A percentile compares a stretch with the other conserved stretches of the same genome.
Conservation (phyloP, 805 yeast species). For the Metschnikowia orientalis region DNA sequence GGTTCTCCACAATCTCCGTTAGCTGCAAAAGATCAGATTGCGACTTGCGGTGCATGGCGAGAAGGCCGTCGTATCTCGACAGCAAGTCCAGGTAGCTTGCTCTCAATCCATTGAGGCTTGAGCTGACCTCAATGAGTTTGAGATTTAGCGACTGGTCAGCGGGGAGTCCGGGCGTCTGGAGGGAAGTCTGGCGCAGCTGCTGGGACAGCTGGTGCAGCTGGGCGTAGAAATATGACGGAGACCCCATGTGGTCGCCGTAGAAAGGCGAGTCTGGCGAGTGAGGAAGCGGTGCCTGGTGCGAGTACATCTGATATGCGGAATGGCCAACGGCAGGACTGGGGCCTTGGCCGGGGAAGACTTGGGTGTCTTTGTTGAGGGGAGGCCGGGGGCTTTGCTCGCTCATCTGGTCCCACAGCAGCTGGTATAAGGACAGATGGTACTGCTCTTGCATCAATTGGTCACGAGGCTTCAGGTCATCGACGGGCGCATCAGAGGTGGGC, state of each 20-base stretch:
- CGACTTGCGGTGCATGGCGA: constrained; percentile 44
- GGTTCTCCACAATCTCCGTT: constrained; percentile 42
- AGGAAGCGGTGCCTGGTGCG: constrained; percentile 12
- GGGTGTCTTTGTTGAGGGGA: too few species aligned
- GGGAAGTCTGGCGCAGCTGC: constrained; percentile 18
- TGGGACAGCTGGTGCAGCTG: constrained; percentile 15
- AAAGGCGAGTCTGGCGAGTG: constrained; percentile 14
- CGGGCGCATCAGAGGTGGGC: constrained; percentile 19
- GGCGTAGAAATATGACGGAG: constrained; percentile 13
- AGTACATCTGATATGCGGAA: constrained; percentile 10
- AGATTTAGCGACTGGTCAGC: constrained; percentile 20
- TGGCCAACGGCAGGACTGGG: constrained; percentile 8
- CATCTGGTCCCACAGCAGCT: constrained; percentile 19
- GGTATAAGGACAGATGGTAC: constrained; percentile 19
- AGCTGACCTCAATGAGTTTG: constrained; percentile 35
- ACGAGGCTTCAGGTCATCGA: constrained; percentile 6
- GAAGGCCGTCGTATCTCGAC: constrained; percentile 44
- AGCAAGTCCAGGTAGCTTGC: constrained; percentile 42
- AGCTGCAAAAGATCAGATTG: constrained; percentile 52
- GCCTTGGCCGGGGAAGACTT: constrained; percentile 2
- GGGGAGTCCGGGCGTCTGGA: constrained; percentile 12
- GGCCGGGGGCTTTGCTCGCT: constrained; percentile 4
- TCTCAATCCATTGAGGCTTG: constrained; percentile 33
- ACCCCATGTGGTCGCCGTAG: constrained; percentile 7
- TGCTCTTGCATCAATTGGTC: constrained; percentile 11